Evolutionary conservation across 2,329 filamentous ascomycete species (phyloP), one percentile per base, ranked within the genome.

Genomic region (Clarireedia homoeocarpa): DNA sequence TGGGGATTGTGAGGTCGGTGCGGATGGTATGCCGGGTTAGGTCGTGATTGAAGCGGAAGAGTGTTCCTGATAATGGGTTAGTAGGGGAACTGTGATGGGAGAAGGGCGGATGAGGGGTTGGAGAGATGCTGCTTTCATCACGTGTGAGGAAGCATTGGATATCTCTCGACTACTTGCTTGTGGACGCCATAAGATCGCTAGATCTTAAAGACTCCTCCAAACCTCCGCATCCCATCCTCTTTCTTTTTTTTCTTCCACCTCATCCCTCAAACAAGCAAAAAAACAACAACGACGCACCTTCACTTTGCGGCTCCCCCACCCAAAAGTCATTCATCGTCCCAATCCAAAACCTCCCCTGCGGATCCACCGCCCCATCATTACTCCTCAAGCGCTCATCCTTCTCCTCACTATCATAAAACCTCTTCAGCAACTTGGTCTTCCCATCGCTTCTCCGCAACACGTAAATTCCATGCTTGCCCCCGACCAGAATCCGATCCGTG

Each of bases 341-440:
- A 5, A 91, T 77, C 87, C 89, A 95, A 73, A 92, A 94, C 36
- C 89, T 77, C 34, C 91, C 91, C 60, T 84, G 79, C 26, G 83
- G 84, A 67, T 96, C 91, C 51, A 89, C 83, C 5, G 84, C 86
- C 48, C 91, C 91, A 67, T 96, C 91, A 68, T 96, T 96, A 71
- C 86, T 79, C 56, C 83, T 74, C 69, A 88, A 76, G 23, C 83
- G 73, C 57, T 63, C 63, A 56, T 69, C 65, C 23, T 61, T 61
- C 7, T 66, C 62, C 42, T 63, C 59, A 2, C 48, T 61, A 48
- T 74, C 71, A 60, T 69, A 65, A 65, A 81, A 82, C 58, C 71
- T 74, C 59, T 72, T 70, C 56, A 84, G 62, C 60, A 84, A 77
- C 63, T 82, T 75, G 64, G 81, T 81, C 51, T 69, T 62, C 50